Base-by-base conservation (phyloP, 306 rosid genomes). In the Neltuma alba region DNA sequence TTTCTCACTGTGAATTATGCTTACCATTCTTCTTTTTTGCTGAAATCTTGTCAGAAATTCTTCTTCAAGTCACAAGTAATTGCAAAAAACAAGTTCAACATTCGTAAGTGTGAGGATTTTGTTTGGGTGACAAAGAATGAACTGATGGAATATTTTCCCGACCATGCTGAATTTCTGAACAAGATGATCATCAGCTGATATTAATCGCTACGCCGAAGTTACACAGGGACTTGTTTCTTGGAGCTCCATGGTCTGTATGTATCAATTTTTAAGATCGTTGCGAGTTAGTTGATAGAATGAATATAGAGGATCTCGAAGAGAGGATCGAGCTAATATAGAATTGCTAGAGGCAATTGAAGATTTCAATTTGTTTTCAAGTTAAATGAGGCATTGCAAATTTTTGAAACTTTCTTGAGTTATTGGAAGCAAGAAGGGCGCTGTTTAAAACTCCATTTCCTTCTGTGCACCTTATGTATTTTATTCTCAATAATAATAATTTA, bases 91-190 rank as follows among this genome's bases (percentile, higher is more conserved):
- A 83, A 85, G 90, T 83, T 71, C 67, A 41, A 83, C 78, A 72
- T 92, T 47, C 80, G 54, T 9, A 89, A 86, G 79, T 91, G 97
- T 30, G 82, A 92, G 80, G 94, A 94, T 83, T 90, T 82, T 86
- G 95, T 79, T 30, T 94, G 99, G 99, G 97, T 92, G 82, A 94
- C 97, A 23, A 92, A 91, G 91, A 97, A 92, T 74, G 99, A 92
- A 80, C 44, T 94, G 80, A 4, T 92, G 88, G 90, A 91, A 80
- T 91, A 87, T 75, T 89, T 94, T 80, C 99, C 97, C 0, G 92
- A 92, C 77, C 91, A 91, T 79, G 89, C 85, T 20, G 97, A 91
- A 50, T 91, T 86, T 85, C 81, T 92, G 15, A 89, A 72, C 81
- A 91, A 91, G 89, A 90, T 91, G 97, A 91, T 95, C 80, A 90